These are phyloP conservation scores for Manihot esculenta DNA, from an alignment of 441 rosid species.

Conservation along the genomic window DNA sequence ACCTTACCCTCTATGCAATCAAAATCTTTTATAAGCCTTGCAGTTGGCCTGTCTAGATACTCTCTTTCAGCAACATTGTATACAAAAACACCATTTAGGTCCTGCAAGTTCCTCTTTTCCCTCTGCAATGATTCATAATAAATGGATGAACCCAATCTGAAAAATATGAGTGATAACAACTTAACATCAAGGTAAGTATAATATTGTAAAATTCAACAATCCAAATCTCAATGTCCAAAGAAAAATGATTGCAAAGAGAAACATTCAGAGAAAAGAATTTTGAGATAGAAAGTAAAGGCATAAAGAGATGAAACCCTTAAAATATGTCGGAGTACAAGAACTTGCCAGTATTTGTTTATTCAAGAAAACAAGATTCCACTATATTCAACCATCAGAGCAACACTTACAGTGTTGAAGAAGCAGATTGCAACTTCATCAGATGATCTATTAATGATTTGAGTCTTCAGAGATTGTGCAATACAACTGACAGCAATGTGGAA, in stretches of 20 bases:
- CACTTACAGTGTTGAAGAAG: conserved; percentile 89
- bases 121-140: conserved; percentile 55
- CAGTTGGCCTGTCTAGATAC: conserved; percentile 76
- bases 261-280: not conserved
- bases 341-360: not conserved
- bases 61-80: conserved; percentile 77
- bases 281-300: not conserved
- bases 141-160: conserved; percentile 8
- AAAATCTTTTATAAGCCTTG: conserved; percentile 81
- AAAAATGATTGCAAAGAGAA: not conserved
- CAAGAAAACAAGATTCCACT: not conserved
- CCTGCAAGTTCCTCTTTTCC: conserved; percentile 87
- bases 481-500: conserved; percentile 73
- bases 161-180: not conserved
- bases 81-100: conserved; percentile 69
- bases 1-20: conserved; percentile 62
- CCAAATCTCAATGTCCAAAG: not conserved
- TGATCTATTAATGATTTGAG: conserved; percentile 75
- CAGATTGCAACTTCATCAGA: conserved; percentile 86
- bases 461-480: conserved; percentile 68
- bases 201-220: not conserved
- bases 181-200: not conserved
- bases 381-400: not conserved
- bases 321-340: not conserved
- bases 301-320: not conserved